Evolutionary conservation across 148 eudicot species (phyloP), one percentile per base, ranked within the genome.

Genomic region (Rhododendron molle): DNA sequence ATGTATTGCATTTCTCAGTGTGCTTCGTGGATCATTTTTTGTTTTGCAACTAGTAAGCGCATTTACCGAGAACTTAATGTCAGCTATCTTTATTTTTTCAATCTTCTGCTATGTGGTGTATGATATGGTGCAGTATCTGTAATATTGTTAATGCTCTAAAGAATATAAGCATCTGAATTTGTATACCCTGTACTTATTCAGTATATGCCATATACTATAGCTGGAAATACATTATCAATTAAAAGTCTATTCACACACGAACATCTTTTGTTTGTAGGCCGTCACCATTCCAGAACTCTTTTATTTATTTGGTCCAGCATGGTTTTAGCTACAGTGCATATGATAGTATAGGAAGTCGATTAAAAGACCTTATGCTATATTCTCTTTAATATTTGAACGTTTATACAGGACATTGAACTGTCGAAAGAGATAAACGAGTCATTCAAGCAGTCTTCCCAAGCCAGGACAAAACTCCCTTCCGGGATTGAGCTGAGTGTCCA

Each of bases 401-500:
- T 54, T 54, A 54, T 54, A 20, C 95, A 96, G 99, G 99, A 96
- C 87, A 91, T 96, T 87, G 99, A 96, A 86, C 89, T 96, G 83
- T 96, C 99, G 13, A 96, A 96, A 88, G 99, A 96, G 87, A 96
- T 96, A 80, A 96, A 96, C 72, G 99, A 96, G 81, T 96, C 99
- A 21, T 96, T 96, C 90, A 95, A 90, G 88, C 98, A 94, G 90
- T 96, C 99, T 69, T 92, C 98, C 56, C 99, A 96, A 88, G 98
- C 99, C 52, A 93, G 99, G 88, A 95, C 94, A 77, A 96, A 96
- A 85, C 97, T 96, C 32, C 99, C 99, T 5, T 92, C 98, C 50
- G 99, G 99, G 88, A 96, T 96, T 65, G 99, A 96, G 92, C 91
- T 96, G 99, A 95, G 98, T 86, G 99, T 96, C 80, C 99, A 96